Conservation (phyloP, 176 grass and related monocot species). For the Bothriochloa decipiens region DNA sequence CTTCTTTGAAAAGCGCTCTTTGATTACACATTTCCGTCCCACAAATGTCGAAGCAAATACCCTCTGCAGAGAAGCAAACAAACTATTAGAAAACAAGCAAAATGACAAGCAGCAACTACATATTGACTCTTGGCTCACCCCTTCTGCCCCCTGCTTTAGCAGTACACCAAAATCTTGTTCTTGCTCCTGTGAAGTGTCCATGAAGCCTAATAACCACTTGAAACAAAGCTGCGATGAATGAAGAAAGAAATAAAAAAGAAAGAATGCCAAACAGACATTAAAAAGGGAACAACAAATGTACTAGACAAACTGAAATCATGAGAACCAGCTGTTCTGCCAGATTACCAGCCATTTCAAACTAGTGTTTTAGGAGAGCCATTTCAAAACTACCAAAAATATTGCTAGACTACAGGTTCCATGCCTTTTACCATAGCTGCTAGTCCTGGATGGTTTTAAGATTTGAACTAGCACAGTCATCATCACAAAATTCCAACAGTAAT, state of each 20-base stretch:
- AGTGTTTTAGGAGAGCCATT: background rate
- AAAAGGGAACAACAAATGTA: background rate
- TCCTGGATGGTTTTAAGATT: slow-evolving; percentile 1
- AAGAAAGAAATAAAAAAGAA: background rate
- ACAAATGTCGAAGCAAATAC: slow-evolving; percentile 81
- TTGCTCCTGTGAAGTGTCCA: slow-evolving; percentile 58
- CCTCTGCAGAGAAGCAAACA: slow-evolving; percentile 62
- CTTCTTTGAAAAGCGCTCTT: slow-evolving; percentile 92
- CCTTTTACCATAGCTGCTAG: background rate
- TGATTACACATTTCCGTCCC: slow-evolving; percentile 68
- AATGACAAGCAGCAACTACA: slow-evolving; percentile 1
- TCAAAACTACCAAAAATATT: slow-evolving; percentile 22
- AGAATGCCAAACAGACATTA: background rate
- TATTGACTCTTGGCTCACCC: slow-evolving; percentile 53
- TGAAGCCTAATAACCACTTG: slow-evolving; percentile 13
- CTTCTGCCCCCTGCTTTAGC: slow-evolving; percentile 93
- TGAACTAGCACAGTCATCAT: slow-evolving; percentile 17
- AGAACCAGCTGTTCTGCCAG: background rate
- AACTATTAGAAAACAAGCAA: slow-evolving; percentile 37
- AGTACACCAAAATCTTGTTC: slow-evolving; percentile 63
- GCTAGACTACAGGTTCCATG: background rate
- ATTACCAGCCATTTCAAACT: slow-evolving; percentile 16
- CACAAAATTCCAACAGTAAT: slow-evolving; percentile 4
- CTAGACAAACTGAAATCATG: slow-evolving; percentile 15
- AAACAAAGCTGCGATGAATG: slow-evolving; percentile 28